Evolutionary conservation across 345 rosid species (phyloP).

Genomic region (Brassica rapa): DNA sequence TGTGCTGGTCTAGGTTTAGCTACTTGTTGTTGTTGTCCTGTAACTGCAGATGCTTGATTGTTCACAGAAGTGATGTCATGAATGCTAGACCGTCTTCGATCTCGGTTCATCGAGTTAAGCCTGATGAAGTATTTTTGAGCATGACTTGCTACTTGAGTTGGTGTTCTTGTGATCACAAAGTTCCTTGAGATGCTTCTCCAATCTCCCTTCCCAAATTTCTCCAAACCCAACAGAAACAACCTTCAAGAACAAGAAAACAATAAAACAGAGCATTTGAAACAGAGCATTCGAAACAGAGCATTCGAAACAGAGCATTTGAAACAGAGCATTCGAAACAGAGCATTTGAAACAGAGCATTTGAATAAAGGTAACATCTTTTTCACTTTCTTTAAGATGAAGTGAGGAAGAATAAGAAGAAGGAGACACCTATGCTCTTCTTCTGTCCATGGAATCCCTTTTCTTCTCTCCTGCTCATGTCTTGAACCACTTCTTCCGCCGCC

Average conservation of each 20-base stretch:
- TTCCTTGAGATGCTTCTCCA: conserved; percentile 98
- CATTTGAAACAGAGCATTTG: conserved; percentile 10
- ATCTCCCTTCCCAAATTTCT: conserved; percentile 94
- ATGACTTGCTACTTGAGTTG: conserved; percentile 96
- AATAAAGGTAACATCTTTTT: conserved; percentile 17
- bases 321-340: no score
- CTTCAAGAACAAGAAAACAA: conserved; percentile 42
- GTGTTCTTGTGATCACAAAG: conserved; percentile 86
- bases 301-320: no score
- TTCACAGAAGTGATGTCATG: conserved; percentile 84
- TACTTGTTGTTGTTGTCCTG: conserved; percentile 44
- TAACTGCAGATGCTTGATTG: conserved; percentile 48
- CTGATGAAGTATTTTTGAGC: conserved; percentile 94
- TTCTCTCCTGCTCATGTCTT: conserved; percentile 80
- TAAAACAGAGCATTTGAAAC: not conserved
- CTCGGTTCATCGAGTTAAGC: conserved; percentile 81
- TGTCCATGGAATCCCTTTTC: conserved; percentile 96
- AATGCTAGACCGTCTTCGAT: conserved; percentile 86
- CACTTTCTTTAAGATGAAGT: not conserved
- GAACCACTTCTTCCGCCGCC: conserved; percentile 53
- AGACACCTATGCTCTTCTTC: conserved; percentile 92
- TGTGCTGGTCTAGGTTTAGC: conserved; percentile 36
- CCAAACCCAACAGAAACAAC: conserved; percentile 84
- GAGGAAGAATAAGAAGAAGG: not conserved
- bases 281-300: no score